Evolutionary conservation across 1,139 yeast genomes (phyloP), one percentile per base, ranked within the genome.

Genomic region (Pichia sp.): DNA sequence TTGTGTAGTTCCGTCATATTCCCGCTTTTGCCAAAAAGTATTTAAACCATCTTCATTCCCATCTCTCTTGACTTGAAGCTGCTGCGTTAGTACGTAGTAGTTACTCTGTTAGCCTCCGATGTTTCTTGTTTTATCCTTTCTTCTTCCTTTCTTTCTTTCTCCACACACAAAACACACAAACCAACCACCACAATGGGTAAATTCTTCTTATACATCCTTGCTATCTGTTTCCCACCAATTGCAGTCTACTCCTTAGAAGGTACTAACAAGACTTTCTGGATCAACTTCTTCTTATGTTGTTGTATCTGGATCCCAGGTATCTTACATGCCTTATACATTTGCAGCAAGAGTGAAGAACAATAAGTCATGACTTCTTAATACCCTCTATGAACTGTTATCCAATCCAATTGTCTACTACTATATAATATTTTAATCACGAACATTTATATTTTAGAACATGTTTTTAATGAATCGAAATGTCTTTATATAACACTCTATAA

Each of bases 221-320:
- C 89, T 47, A 46, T 83, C 45, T 68, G 83, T 56, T 68, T 83
- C 58, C 91, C 90, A 45, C 90, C 90, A 45, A 72, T 83, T 58
- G 87, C 89, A 33, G 90, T 84, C 53, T 83, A 77, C 67, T 67
- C 82, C 73, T 77, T 73, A 57, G 75, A 73, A 58, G 90, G 90
- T 51, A 73, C 78, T 53, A 78, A 83, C 55, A 71, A 75, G 42
- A 82, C 75, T 40, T 78, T 83, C 64, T 71, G 84, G 69, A 75
- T 83, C 62, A 83, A 83, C 70, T 62, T 81, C 53, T 62, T 81
- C 47, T 75, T 81, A 60, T 81, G 88, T 71, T 56, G 73, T 58
- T 78, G 79, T 61, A 70, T 78, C 58, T 84, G 81, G 81, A 81
- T 84, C 81, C 91, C 90, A 58, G 90, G 83, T 69, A 82, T 83